These are phyloP conservation scores for Eucalyptus shirleyi DNA, from an alignment of 345 rosid genomes.

Conservation along the genomic window DNA sequence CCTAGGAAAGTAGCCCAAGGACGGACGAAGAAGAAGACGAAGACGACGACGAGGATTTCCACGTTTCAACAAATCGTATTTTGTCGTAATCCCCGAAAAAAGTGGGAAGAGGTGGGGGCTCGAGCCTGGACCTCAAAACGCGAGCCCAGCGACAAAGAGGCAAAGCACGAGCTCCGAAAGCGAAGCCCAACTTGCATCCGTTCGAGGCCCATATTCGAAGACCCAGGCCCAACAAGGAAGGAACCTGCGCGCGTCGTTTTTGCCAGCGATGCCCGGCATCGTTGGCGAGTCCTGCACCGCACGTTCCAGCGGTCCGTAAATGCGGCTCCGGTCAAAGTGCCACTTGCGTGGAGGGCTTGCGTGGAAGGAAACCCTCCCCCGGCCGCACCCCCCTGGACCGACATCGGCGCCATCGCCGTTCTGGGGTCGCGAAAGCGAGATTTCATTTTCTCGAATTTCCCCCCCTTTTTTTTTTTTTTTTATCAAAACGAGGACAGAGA, in stretches of 20 bases:
- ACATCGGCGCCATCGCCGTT: neutral
- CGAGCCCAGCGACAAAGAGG: neutral
- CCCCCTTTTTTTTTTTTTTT: rapidly evolving
- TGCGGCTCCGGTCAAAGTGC: neutral
- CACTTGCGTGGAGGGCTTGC: neutral
- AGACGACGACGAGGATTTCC: neutral
- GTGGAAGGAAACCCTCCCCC: neutral
- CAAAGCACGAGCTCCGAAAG: neutral
- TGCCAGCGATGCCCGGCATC: neutral
- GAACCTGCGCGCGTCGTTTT: neutral
- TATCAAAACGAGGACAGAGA: neutral
- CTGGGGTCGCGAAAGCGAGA: neutral
- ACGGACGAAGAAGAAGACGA: neutral
- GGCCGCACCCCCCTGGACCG: neutral
- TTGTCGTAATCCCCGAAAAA: neutral
- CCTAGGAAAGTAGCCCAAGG: neutral
- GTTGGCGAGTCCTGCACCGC: neutral
- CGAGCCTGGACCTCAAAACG: neutral
- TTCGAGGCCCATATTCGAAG: neutral
- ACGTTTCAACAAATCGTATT: neutral
- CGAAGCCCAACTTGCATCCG: neutral
- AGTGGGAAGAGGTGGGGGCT: neutral
- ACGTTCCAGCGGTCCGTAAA: neutral
- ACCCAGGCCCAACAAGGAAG: neutral
- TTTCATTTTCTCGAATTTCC: neutral